A percentile compares a stretch with the other conserved stretches of the same genome.
Evolutionary conservation across 495 filamentous ascomycete species (phyloP).

Genomic region (Poronia punctata): DNA sequence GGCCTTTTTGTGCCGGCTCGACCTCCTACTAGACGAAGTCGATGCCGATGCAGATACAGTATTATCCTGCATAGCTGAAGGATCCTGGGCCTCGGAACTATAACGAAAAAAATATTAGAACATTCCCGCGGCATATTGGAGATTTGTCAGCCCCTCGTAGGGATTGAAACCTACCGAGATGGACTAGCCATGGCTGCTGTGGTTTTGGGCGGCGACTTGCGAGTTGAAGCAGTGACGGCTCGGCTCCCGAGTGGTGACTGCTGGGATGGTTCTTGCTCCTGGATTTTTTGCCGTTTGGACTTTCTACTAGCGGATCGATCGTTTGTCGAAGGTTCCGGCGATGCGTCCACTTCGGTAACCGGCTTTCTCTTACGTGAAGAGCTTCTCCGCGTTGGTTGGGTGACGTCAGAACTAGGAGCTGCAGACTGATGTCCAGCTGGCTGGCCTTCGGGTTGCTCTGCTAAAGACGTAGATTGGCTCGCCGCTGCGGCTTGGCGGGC

Average conservation of each 20-base stretch:
- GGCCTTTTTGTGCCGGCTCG: slow-evolving; percentile 56
- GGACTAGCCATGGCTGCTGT: slow-evolving; percentile 74
- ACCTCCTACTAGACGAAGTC: slow-evolving; percentile 57
- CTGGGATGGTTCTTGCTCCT: slow-evolving; percentile 15
- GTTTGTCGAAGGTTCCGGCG: slow-evolving; percentile 20
- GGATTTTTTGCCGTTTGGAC: slow-evolving; percentile 46
- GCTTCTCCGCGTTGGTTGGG: slow-evolving; percentile 32
- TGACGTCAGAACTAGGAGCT: slow-evolving; percentile 33
- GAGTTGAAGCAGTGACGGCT: slow-evolving; percentile 37
- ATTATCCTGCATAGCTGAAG: slow-evolving; percentile 26
- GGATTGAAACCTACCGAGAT: slow-evolving; percentile 19
- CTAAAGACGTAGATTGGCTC: slow-evolving; percentile 45
- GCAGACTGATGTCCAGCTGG: slow-evolving; percentile 34
- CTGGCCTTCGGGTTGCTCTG: slow-evolving; percentile 28
- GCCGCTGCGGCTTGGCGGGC: slow-evolving; percentile 74
- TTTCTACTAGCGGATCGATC: slow-evolving; percentile 36
- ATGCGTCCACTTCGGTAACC: slow-evolving; percentile 18
- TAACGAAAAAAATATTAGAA: slow-evolving; percentile 7
- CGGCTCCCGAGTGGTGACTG: slow-evolving; percentile 17
- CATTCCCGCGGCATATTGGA: background rate
- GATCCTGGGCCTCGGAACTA: slow-evolving; percentile 21
- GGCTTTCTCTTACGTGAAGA: slow-evolving; percentile 37
- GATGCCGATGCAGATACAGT: slow-evolving; percentile 38
- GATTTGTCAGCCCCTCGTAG: too few species aligned
- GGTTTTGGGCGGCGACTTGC: slow-evolving; percentile 57